Percentiles rank a stretch among this genome's conserved stretches.
phyloP scores from a whole-genome alignment of 2,329 filamentous ascomycete genomes.

The Pyricularia grisea region DNA sequence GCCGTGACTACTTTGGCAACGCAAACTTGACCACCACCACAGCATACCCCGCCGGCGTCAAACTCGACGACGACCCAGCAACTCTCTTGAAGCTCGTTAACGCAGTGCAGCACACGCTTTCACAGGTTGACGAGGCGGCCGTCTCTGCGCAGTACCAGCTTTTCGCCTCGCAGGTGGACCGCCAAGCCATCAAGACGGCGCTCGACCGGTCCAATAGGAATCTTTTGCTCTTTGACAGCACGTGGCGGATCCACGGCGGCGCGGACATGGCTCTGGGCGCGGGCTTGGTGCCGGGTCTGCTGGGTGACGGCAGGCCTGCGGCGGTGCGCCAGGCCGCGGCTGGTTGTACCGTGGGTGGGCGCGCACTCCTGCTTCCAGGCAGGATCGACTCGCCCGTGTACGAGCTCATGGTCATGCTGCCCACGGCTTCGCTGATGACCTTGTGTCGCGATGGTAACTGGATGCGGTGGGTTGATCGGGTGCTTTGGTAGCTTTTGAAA shows the following conservation, averaged over 20 bases:
- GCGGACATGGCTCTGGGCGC: not conserved
- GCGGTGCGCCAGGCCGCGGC: not conserved
- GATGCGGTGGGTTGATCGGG: conserved; percentile 1
- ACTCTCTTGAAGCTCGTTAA: not conserved
- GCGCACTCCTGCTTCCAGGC: not conserved
- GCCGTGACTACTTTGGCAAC: not conserved
- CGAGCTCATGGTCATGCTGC: not conserved
- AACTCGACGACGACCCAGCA: not conserved
- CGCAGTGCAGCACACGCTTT: not conserved
- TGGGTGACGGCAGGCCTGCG: not conserved
- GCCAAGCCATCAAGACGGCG: not conserved
- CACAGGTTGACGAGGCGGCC: not conserved
- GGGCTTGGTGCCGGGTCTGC: not conserved
- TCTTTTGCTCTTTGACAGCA: not conserved
- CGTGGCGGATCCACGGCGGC: not conserved
- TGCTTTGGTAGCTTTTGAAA: not conserved
- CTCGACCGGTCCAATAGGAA: not conserved
- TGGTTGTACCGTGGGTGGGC: not conserved
- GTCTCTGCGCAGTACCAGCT: not conserved
- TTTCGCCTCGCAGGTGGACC: not conserved
- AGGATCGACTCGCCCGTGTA: not conserved
- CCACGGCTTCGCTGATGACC: not conserved
- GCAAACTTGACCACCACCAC: not conserved
- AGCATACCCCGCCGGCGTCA: not conserved
- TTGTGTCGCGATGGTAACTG: not conserved